Evolutionary conservation across 2,329 filamentous ascomycete genomes (phyloP), one percentile per base, ranked within the genome.

Genomic region (Colletotrichum sp.): DNA sequence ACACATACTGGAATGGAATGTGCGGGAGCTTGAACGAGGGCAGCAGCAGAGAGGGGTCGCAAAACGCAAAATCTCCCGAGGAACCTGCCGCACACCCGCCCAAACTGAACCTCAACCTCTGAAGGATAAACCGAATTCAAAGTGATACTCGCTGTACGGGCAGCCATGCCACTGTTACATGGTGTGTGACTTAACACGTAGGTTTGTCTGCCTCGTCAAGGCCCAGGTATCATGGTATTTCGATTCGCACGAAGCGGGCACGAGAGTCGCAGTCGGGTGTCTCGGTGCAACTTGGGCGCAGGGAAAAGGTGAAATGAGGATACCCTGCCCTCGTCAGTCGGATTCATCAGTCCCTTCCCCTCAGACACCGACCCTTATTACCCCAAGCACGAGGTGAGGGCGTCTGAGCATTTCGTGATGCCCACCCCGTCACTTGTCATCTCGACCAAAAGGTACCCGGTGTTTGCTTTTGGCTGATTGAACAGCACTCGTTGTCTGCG

Each of bases 191-290:
- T 60, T 39, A 44, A 21, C 49, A 52, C 62, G 59, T 74, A 71
- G 60, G 60, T 66, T 66, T 65, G 44, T 60, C 52, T 62, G 62
- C 59, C 49, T 49, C n/a, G 44, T 75, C 28, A 39, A 60, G 49
- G 36, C 24, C 34, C 49, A 21, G n/a, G 44, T 49, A 49, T 49
- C 64, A n/a, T 12, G 55, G 30, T 36, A 44, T 39, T 49, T 12
- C n/a, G 64, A 28, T 44, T n/a, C 15, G 49, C 44, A 66, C 18
- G 34, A 49, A 68, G 69, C 62, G 68, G 62, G 30, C 68, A 72
- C 63, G 63, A 63, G 30, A 62, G 62, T 72, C 52, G 68, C 72
- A 75, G 68, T 39, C 63, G 68, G 72, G 62, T 71, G 72, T 72
- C 62, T 75, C 60, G 62, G 72, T 75, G 62, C 68, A 62, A 75